These are phyloP conservation scores for Proteromonas lacertae DNA, from an alignment of 352 stramenopile genomes.

Conservation along the genomic window DNA sequence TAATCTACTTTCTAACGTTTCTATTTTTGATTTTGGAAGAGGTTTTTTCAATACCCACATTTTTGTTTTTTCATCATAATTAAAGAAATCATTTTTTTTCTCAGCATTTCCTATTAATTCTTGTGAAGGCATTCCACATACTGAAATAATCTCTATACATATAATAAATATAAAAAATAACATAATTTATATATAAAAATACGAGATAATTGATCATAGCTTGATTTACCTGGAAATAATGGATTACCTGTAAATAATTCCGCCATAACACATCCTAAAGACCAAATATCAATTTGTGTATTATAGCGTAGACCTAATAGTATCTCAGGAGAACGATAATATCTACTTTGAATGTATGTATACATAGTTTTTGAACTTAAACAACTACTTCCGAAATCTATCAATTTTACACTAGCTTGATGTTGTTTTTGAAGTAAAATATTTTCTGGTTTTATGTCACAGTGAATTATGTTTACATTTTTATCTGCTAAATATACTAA, in stretches of 20 bases:
- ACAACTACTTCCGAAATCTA: slow-evolving; percentile 90
- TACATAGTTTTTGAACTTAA: slow-evolving; percentile 41
- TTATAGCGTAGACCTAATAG: slow-evolving; percentile 72
- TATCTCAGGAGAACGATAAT: slow-evolving; percentile 77
- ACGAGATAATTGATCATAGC: slow-evolving; percentile 78
- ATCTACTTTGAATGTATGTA: slow-evolving; percentile 86
- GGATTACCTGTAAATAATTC: slow-evolving; percentile 93
- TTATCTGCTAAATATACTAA: slow-evolving; percentile 12
- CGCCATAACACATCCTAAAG: slow-evolving; percentile 81
- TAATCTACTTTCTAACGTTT: no score
- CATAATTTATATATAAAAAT: slow-evolving; percentile 33
- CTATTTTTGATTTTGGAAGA: no score
- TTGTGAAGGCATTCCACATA: no score
- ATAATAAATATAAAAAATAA: slow-evolving; percentile 1
- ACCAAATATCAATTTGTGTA: slow-evolving; percentile 94
- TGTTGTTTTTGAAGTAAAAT: slow-evolving; percentile 54
- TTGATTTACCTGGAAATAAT: slow-evolving; percentile 71
- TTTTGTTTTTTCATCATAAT: no score
- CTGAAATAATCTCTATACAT: no score
- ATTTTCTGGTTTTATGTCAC: slow-evolving; percentile 97
- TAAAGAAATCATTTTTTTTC: no score
- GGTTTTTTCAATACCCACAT: no score
- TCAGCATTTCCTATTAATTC: no score
- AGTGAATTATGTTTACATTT: slow-evolving; percentile 66
- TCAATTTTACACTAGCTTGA: slow-evolving; percentile 80